Percentiles rank a stretch among this genome's conserved stretches.
Evolutionary conservation across 805 yeast species (phyloP).

Genomic region (Phaffomyces opuntiae): DNA sequence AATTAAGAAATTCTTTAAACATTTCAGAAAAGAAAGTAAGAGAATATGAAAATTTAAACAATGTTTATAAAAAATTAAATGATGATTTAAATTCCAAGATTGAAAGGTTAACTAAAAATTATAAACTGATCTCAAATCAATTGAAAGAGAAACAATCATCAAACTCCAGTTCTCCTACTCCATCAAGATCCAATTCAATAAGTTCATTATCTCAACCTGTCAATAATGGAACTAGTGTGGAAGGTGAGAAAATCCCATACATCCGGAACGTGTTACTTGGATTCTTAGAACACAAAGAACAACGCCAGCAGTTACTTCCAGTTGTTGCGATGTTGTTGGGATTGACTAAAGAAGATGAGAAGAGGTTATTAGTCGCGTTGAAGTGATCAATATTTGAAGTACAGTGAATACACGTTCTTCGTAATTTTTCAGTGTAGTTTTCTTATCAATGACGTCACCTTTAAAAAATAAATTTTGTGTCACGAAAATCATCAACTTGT

Average conservation of each 20-base stretch:
- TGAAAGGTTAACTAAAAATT: conserved; percentile 64
- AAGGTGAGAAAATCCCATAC: conserved; percentile 57
- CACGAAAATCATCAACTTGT: neutral
- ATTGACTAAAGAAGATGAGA: conserved; percentile 65
- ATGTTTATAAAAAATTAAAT: conserved; percentile 49
- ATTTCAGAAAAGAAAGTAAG: conserved; percentile 43
- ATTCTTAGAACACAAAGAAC: conserved; percentile 88
- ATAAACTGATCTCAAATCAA: conserved; percentile 49
- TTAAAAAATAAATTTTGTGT: neutral
- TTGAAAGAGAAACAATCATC: conserved; percentile 28
- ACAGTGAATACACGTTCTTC: neutral
- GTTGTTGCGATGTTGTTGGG: conserved; percentile 73
- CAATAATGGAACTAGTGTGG: conserved; percentile 6
- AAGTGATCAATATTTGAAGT: neutral
- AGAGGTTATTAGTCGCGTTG: conserved; percentile 43
- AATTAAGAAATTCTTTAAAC: conserved; percentile 48
- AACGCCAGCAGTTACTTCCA: conserved; percentile 75
- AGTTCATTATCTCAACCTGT: conserved; percentile 20
- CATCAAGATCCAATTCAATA: conserved; percentile 32
- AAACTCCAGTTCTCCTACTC: conserved; percentile 22
- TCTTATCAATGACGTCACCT: neutral
- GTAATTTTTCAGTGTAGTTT: neutral
- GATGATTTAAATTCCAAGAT: conserved; percentile 64
- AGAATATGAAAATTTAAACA: conserved; percentile 49
- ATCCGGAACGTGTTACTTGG: conserved; percentile 87